phyloP scores from a whole-genome alignment of 2,329 filamentous ascomycete species.

The Graphilbum fragrans region DNA sequence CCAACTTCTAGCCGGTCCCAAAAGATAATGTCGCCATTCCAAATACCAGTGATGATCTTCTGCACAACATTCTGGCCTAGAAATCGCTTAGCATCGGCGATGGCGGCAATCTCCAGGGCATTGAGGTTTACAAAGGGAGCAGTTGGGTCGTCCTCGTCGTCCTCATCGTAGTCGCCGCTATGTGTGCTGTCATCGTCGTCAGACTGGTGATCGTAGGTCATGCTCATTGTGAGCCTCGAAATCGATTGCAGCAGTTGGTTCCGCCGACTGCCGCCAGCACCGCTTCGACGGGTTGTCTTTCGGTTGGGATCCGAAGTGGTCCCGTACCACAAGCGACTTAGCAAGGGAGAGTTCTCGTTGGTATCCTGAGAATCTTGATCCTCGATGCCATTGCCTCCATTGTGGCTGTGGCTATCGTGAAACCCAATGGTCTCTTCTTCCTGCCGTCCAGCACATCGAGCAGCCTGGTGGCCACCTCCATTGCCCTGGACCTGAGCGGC shows the following conservation, averaged over 20 bases:
- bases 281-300: conserved; percentile 1
- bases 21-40: conserved; percentile 78
- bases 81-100: conserved; percentile 74
- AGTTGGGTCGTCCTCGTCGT: conserved; percentile 49
- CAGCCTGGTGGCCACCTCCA: neutral
- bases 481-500: conserved; percentile 1
- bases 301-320: neutral
- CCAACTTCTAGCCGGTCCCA: conserved; percentile 69
- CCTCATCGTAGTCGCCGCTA: conserved; percentile 30
- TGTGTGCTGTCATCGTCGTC: conserved; percentile 34
- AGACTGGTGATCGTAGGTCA: conserved; percentile 26
- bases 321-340: conserved; percentile 6
- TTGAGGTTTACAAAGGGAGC: conserved; percentile 68
- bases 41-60: conserved; percentile 72
- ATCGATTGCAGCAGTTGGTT: conserved; percentile 40
- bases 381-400: neutral
- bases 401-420: conserved; percentile 12
- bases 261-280: conserved; percentile 33
- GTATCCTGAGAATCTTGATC: too few relatives aligned
- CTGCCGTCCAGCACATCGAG: neutral
- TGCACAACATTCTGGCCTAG: conserved; percentile 71
- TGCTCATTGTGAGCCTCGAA: conserved; percentile 40
- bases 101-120: conserved; percentile 74
- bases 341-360: conserved; percentile 9
- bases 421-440: conserved; percentile 4